Conservation (phyloP, 2,329 filamentous ascomycete species). For the Gyromitra esculenta region DNA sequence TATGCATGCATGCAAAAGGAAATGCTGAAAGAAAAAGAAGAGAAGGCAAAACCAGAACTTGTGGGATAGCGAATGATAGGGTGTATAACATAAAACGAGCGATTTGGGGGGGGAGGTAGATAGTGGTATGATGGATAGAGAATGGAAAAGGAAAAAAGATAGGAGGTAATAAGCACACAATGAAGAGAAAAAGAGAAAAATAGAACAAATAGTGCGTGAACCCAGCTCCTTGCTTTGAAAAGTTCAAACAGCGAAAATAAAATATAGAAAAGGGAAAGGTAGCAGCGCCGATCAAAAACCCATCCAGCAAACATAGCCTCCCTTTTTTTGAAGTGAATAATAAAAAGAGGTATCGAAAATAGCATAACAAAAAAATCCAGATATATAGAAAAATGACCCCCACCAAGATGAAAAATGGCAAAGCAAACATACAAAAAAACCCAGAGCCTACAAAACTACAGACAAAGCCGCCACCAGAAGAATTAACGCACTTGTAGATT, state of each 20-base stretch:
- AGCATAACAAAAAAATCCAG: conserved; percentile 25
- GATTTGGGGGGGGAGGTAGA: neutral
- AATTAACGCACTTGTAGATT: conserved; percentile 47
- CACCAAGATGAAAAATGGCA: conserved; percentile 27
- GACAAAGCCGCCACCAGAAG: conserved; percentile 2
- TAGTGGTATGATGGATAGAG: conserved; percentile 19
- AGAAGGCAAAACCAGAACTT: conserved; percentile 57
- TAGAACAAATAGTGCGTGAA: conserved; percentile 35
- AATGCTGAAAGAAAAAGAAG: conserved; percentile 61
- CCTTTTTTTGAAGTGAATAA: neutral
- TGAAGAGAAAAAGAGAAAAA: conserved; percentile 13
- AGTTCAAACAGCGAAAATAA: conserved; percentile 43
- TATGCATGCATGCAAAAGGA: conserved; percentile 60
- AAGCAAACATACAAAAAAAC: conserved; percentile 30
- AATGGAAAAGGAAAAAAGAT: neutral
- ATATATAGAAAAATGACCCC: conserved; percentile 39
- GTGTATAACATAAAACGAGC: conserved; percentile 10
- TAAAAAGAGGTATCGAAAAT: conserved; percentile 25
- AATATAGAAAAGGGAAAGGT: conserved; percentile 20
- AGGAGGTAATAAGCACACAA: conserved; percentile 17
- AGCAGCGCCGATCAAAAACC: conserved; percentile 12
- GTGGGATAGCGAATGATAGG: conserved; percentile 1
- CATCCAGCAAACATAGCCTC: conserved; percentile 13
- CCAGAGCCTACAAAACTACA: conserved; percentile 25
- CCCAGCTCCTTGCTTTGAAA: conserved; percentile 27